Percentiles rank a stretch among this genome's conserved stretches.
Evolutionary conservation across 2,329 filamentous ascomycete genomes (phyloP).

Genomic region (Xylariaceae sp.): DNA sequence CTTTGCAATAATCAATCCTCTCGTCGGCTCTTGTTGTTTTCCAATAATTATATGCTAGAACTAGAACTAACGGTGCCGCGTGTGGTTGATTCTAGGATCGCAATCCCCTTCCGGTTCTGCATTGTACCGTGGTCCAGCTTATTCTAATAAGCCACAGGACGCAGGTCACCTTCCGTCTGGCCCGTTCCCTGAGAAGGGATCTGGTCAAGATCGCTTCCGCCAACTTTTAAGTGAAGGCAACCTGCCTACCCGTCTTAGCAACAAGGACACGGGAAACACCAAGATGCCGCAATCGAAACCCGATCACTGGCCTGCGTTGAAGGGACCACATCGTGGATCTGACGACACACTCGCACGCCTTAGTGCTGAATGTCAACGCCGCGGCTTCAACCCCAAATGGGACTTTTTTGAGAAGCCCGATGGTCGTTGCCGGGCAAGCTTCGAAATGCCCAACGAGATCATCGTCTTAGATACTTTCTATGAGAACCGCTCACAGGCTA

Average conservation of each 20-base stretch:
- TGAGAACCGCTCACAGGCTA: constrained; percentile 20
- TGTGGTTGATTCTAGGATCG: no score
- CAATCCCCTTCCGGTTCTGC: no score
- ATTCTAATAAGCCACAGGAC: neutral
- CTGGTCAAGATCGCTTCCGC: constrained; percentile 28
- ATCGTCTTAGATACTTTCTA: constrained; percentile 16
- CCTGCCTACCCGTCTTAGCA: neutral
- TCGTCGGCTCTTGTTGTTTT: no score
- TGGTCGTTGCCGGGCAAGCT: constrained; percentile 3
- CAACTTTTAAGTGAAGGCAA: constrained; percentile 15
- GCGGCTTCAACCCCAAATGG: constrained; percentile 29
- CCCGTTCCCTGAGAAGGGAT: constrained; percentile 25
- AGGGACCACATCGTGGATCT: neutral
- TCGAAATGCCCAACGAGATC: constrained; percentile 17
- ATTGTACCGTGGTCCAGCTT: no score
- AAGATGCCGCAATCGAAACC: neutral
- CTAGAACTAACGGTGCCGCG: no score
- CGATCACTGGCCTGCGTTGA: neutral
- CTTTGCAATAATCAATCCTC: no score
- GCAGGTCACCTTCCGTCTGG: constrained; percentile 10
- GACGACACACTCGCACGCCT: constrained; percentile 12
- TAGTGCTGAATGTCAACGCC: constrained; percentile 27
- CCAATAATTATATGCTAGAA: no score
- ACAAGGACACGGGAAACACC: neutral
- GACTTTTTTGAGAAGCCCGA: constrained; percentile 13